phyloP scores from a whole-genome alignment of 2,329 filamentous ascomycete species.

The Cordyceps fumosorosea region DNA sequence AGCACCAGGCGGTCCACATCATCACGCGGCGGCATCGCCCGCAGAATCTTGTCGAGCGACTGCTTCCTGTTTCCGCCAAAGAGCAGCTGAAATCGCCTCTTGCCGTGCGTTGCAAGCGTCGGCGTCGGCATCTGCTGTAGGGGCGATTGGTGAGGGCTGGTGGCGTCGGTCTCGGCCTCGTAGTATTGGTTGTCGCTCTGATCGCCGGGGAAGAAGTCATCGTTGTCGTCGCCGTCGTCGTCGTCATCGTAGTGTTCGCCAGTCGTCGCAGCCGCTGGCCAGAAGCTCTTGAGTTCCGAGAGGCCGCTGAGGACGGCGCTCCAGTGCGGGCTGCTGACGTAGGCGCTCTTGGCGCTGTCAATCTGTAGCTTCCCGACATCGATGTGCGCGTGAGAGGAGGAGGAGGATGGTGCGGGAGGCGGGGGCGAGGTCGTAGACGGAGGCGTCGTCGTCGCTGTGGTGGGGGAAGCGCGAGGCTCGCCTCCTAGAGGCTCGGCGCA shows the following conservation, averaged over 20 bases:
- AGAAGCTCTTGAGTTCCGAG: slow-evolving; percentile 3
- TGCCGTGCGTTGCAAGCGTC: not conserved
- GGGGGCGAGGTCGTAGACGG: not conserved
- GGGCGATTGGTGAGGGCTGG: not conserved
- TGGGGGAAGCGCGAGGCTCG: not conserved
- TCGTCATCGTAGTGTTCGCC: not conserved
- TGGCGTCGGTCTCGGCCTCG: not conserved
- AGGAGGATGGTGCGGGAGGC: not conserved
- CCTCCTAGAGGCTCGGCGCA: not conserved
- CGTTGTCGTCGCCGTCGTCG: not conserved
- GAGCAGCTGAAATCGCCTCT: slow-evolving; percentile 2
- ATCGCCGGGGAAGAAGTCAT: not conserved
- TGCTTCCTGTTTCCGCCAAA: not conserved
- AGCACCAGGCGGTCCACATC: slow-evolving; percentile 1
- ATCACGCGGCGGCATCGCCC: not conserved
- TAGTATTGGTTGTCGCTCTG: slow-evolving; percentile 9
- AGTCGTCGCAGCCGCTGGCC: not conserved
- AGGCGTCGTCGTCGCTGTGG: not conserved
- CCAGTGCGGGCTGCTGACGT: slow-evolving; percentile 11
- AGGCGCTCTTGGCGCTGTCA: slow-evolving; percentile 1
- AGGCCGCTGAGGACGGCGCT: slow-evolving; percentile 7
- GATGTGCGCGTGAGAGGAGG: not conserved
- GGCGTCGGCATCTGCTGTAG: not conserved
- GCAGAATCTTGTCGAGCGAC: not conserved
- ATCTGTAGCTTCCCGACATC: slow-evolving; percentile 5